Base-by-base conservation (phyloP, 2,329 filamentous ascomycete genomes). In the Aureobasidium uvarum region DNA sequence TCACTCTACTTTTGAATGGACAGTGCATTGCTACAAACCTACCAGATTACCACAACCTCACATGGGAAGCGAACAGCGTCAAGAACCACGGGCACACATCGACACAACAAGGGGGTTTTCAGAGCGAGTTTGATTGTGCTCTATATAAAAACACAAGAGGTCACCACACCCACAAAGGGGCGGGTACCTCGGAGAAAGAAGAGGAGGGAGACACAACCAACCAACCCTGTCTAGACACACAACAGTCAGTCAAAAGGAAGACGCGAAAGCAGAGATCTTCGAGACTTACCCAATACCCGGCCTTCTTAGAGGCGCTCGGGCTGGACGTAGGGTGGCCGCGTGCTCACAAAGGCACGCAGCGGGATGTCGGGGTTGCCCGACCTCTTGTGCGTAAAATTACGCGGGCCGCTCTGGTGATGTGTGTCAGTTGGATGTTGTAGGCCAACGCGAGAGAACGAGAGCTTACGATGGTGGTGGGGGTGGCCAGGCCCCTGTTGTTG, bases 321-420 rank as follows among this genome's bases (percentile, higher is more conserved):
- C 54, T 58, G 54, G 23, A 58, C 54, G 38, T 58, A 58, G 3
- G 54, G 54, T 1, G 54, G 54, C 16, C 39, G 54, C 23, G 54
- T 58, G 54, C 54, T 58, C 38, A 58, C 54, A 20, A 43, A 58
- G 23, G 54, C 23, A n/a, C 54, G 54, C 54, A 58, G 23, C 8
- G 54, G 54, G 16, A 58, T 31, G 23, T 41, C 14, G 2, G 33
- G 54, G 23, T 58, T 39, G 4, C 54, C 54, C 7, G 54, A 45
- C 23, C 13, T 33, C 18, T 31, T 6, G 39, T 58, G 54, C 11
- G 23, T 41, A 10, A 58, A 58, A 25, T 25, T 20, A 16, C 39
- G 23, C 4, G 54, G 54, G 23, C 54, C 54, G 25, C 54, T 33
- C 38, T 58, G 14, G n/a, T 45, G 39, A 18, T 20, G n/a, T 31